Base-by-base conservation (phyloP, 768 basidiomycete species). In the Rhodotorula taiwanensis region DNA sequence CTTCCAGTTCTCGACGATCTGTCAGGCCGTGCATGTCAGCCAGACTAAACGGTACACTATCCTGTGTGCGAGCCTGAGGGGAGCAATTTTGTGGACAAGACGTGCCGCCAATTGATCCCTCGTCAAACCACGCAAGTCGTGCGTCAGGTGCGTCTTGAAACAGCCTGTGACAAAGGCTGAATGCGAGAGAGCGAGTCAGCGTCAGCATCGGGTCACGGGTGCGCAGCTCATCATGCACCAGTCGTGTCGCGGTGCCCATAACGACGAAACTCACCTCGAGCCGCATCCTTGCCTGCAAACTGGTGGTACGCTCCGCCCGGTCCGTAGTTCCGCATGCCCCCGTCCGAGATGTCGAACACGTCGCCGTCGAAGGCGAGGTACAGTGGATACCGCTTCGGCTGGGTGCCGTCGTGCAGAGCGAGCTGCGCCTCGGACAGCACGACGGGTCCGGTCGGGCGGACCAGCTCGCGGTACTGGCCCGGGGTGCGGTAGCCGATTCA, bases 151-250 rank as follows among this genome's bases (percentile, higher is more conserved):
- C 7, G 83, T 83, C 71, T 84, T 81, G 79, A 97, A 95, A 75
- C 94, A 98, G 13, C 92, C 92, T 3, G 94, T 97, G 44, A 83
- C 89, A 75, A 89, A 98, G 0, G 92, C 87, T 70, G 92, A 80
- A n/a, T n/a, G n/a, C n/a, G n/a, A n/a, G n/a, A n/a, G n/a, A n/a
- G n/a, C n/a, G n/a, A n/a, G n/a, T n/a, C n/a, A n/a, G n/a, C n/a
- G n/a, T n/a, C n/a, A n/a, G n/a, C n/a, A n/a, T n/a, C n/a, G n/a
- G n/a, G n/a, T n/a, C n/a, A 13, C 15, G 13, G 14, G 1, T 18
- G 3, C 15, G 16, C 3, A 30, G 6, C 2, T 6, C 20, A 5
- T 87, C 21, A 15, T 2, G 33, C 30, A 21, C 45, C 88, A 60
- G 60, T 47, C n/a, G 1, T 21, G 52, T 34, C 47, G 4, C 23